Evolutionary conservation across 257 asterid species (phyloP).

Genomic region (Forsythia viridissima): DNA sequence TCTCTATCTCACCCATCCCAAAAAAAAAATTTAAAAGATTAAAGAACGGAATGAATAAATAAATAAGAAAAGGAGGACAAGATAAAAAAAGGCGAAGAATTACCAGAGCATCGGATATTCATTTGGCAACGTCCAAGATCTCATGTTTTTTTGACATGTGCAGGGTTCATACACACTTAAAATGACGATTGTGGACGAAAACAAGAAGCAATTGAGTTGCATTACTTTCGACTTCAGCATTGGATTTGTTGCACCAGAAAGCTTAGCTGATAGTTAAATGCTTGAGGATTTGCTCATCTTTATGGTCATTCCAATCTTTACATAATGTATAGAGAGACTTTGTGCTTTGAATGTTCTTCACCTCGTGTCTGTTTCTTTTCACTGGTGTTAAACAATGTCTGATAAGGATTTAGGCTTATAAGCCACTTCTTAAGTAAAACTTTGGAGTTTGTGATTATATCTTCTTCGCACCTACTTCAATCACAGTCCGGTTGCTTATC

Average conservation of each 20-base stretch:
- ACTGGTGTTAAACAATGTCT: background rate
- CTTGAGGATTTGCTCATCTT: constrained; percentile 1
- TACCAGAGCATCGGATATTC: background rate
- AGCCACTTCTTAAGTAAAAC: background rate
- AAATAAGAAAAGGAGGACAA: background rate
- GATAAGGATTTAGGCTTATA: background rate
- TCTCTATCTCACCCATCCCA: background rate
- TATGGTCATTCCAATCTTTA: constrained; percentile 3
- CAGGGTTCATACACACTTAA: constrained; percentile 74
- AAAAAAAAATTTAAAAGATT: background rate
- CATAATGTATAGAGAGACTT: constrained; percentile 23
- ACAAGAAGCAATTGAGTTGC: constrained; percentile 61
- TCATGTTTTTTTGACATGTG: constrained; percentile 9
- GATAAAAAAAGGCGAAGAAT: background rate
- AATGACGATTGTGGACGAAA: constrained; percentile 58
- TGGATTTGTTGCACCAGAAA: constrained; percentile 41
- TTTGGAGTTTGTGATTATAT: background rate
- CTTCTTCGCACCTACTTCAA: background rate
- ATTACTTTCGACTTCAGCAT: constrained; percentile 67
- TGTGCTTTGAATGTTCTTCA: background rate
- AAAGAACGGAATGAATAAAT: background rate
- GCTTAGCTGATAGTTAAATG: constrained; percentile 45
- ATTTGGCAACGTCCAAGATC: background rate
- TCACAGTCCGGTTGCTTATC: too few relatives aligned
- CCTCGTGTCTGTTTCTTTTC: constrained; percentile 6